Evolutionary conservation across 2,329 filamentous ascomycete species (phyloP), one percentile per base, ranked within the genome.

Genomic region (Colletotrichum incanum): DNA sequence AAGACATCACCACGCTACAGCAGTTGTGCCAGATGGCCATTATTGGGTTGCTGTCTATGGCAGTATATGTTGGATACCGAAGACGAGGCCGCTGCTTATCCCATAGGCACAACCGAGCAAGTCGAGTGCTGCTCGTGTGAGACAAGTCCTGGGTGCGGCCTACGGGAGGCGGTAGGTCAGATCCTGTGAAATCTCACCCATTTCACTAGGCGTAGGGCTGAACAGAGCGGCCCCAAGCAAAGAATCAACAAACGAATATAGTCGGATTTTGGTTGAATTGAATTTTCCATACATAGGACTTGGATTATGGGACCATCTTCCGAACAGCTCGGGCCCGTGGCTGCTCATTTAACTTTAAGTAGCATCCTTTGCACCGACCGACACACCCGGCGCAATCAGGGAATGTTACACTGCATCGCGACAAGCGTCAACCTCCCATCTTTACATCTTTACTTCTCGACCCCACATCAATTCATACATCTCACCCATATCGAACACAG

Each of bases 311-410:
- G 31, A 5, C 12, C 9, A 0, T 1, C 9, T 18, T 1, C 43
- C 26, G 41, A 31, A n/a, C 5, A 11, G 20, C 2, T 18, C n/a
- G 31, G n/a, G 20, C 20, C 20, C 2, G 9, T 1, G 11, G 12
- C 20, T 4, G 37, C 52, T 65, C 39, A 65, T 60, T 47, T n/a
- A 65, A 65, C 63, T 26, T 65, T 65, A 26, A 58, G 34, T 28
- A n/a, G 12, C 26, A 8, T 45, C 12, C 39, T 2, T 28, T n/a
- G 9, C 28, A 26, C 11, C 58, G 12, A 5, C 58, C 58, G 43
- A n/a, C 26, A 14, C 18, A 34, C 50, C 60, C 60, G 60, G 16
- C 2, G 41, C 20, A 7, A 5, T 39, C 3, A 7, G 45, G n/a
- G 18, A 18, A 11, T 5, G 20, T 20, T 16, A 11, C 23, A 37